Conservation (phyloP, 1,284 basidiomycete species). For the Coniferiporia sulphurascens region DNA sequence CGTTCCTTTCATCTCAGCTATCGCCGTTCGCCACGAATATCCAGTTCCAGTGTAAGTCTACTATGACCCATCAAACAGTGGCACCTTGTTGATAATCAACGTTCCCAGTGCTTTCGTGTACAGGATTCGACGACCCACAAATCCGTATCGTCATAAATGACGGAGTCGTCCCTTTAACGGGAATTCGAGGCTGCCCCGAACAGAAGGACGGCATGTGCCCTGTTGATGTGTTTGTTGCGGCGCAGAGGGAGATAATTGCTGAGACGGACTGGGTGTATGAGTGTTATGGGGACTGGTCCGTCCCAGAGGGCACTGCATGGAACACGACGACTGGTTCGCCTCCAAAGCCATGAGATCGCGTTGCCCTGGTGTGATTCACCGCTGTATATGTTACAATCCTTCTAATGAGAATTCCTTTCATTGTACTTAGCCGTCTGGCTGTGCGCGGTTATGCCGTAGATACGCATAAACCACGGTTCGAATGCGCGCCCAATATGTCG, state of each 20-base stretch:
- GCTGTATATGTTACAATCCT: not conserved
- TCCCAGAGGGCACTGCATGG: conserved; percentile 51
- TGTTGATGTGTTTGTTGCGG: conserved; percentile 67
- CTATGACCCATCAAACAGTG: conserved; percentile 1
- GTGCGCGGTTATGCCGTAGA: no score
- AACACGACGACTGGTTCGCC: conserved; percentile 50
- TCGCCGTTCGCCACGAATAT: conserved; percentile 77
- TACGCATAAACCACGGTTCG: no score
- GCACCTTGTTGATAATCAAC: no score
- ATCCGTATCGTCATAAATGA: conserved; percentile 85
- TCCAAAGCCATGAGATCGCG: conserved; percentile 24
- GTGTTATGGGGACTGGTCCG: conserved; percentile 69
- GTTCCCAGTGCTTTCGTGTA: conserved; percentile 51
- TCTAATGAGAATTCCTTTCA: no score
- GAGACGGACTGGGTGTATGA: conserved; percentile 74
- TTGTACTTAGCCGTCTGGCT: no score
- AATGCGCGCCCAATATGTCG: no score
- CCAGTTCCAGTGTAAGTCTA: conserved; percentile 63
- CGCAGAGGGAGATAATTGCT: conserved; percentile 60
- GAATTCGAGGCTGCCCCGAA: conserved; percentile 67
- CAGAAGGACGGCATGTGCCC: conserved; percentile 79
- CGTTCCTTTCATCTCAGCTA: conserved; percentile 62
- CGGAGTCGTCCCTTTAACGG: conserved; percentile 77
- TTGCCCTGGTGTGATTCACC: not conserved
- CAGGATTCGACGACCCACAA: conserved; percentile 47